These are phyloP conservation scores for Colletotrichum agaves DNA, from an alignment of 2,329 filamentous ascomycete species.

Conservation along the genomic window DNA sequence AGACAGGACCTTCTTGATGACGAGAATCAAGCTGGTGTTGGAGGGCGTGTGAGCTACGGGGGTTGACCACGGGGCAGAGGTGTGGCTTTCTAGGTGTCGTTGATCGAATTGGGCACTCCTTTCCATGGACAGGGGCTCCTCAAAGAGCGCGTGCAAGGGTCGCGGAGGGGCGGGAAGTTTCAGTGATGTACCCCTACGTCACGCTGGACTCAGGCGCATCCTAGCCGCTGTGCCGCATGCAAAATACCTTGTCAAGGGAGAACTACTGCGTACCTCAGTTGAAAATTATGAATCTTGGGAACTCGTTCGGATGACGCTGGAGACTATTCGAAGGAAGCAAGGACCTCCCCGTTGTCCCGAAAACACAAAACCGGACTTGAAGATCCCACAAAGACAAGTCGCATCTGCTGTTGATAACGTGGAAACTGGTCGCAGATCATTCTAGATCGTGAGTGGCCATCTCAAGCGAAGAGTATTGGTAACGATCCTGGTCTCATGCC, in stretches of 20 bases:
- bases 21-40: neutral
- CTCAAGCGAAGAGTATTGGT: constrained; percentile 10
- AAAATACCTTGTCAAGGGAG: no score
- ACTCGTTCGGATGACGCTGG: constrained; percentile 6
- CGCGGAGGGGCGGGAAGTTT: constrained; percentile 32
- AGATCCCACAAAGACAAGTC: neutral
- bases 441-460: constrained; percentile 12
- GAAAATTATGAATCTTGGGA: constrained; percentile 9
- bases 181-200: constrained; percentile 24
- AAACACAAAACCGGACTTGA: neutral
- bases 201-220: constrained; percentile 30
- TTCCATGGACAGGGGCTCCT: constrained; percentile 13
- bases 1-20: neutral
- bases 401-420: neutral
- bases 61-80: constrained; percentile 2
- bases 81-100: constrained; percentile 10
- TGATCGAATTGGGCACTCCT: constrained; percentile 12
- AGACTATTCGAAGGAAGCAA: neutral
- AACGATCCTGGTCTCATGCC: neutral
- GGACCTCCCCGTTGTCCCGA: neutral
- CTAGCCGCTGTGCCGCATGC: neutral
- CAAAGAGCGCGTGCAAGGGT: constrained; percentile 20
- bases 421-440: neutral
- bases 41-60: constrained; percentile 28
- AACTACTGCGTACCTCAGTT: neutral